Base-by-base conservation (phyloP, 345 rosid genomes). In the Eucalyptus paniculata region DNA sequence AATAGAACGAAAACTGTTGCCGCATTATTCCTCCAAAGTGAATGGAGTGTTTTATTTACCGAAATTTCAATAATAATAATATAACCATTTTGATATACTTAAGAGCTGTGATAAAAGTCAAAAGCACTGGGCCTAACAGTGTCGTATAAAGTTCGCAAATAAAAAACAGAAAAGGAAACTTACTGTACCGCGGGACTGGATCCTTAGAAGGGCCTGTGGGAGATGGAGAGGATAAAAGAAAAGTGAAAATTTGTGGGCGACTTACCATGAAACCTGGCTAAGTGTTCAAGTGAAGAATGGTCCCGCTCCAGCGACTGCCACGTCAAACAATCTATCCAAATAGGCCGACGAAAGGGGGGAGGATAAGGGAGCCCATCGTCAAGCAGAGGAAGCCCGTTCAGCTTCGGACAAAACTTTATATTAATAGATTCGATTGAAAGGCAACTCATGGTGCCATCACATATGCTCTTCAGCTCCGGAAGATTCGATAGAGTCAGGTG, bases 401-500 rank as follows among this genome's bases (percentile, higher is more conserved):
- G 42, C 42, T 32, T 67, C 23, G 80, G 42, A 67, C 80, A 67
- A 0, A 3, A 3, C 0, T 3, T 0, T 16, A 67, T 67, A 8
- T 2, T 0, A 15, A n/a, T 32, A 17, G 0, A 1, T 7, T 8
- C 1, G 40, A 69, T 3, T 9, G 81, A 32, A 69, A 7, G 4
- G 42, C 80, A 17, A 67, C 6, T 16, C 6, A 67, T 0, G 23
- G 6, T 8, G 2, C 7, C 80, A 4, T 17, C 42, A 1, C 42
- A 67, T 32, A 32, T 32, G 12, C 42, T 1, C 40, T 16, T 67
- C 23, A 67, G 80, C 4, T 67, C 80, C 12, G 80, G 80, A 32
- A 67, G 80, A 67, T 67, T 32, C 6, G 0, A 0, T 32, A 67
- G 80, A 17, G 23, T 32, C 21, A 67, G 6, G 50, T 0, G 13